Evolutionary conservation across 2,329 filamentous ascomycete genomes (phyloP).

Genomic region (Botryotinia convoluta): DNA sequence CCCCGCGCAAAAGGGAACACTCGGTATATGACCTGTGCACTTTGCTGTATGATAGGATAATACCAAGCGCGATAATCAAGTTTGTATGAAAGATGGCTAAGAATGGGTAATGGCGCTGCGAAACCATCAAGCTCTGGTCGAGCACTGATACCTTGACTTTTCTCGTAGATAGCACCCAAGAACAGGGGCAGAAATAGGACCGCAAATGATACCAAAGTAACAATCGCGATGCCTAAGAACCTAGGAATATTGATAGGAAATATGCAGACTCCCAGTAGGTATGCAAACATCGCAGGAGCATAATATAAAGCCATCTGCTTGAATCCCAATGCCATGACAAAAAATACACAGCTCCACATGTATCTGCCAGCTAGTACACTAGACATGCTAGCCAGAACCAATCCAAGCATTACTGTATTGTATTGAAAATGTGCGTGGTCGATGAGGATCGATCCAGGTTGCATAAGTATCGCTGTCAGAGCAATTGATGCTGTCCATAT

Average conservation of each 20-base stretch:
- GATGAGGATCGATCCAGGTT: constrained; percentile 84
- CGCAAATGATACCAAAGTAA: constrained; percentile 71
- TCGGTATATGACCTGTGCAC: constrained; percentile 83
- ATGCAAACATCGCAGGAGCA: constrained; percentile 88
- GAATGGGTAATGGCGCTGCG: constrained; percentile 61
- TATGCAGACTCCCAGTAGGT: constrained; percentile 82
- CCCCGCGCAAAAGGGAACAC: constrained; percentile 95
- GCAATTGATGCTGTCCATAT: constrained; percentile 82
- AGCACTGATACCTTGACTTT: constrained; percentile 59
- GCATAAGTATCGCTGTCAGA: constrained; percentile 85
- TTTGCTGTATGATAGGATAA: constrained; percentile 73
- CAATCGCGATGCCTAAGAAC: constrained; percentile 70
- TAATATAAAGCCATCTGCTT: constrained; percentile 99
- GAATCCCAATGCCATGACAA: constrained; percentile 90
- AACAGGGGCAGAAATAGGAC: constrained; percentile 74
- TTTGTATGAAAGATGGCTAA: constrained; percentile 54
- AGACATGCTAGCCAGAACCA: constrained; percentile 82
- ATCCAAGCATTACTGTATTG: constrained; percentile 96
- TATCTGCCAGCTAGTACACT: constrained; percentile 82
- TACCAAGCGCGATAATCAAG: constrained; percentile 65
- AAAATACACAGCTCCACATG: constrained; percentile 89
- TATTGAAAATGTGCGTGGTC: constrained; percentile 98
- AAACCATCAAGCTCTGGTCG: constrained; percentile 56
- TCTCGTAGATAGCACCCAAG: constrained; percentile 67
- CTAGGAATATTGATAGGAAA: constrained; percentile 68